These are phyloP conservation scores for Didymella segeticola DNA, from an alignment of 2,329 filamentous ascomycete species.

Conservation along the genomic window DNA sequence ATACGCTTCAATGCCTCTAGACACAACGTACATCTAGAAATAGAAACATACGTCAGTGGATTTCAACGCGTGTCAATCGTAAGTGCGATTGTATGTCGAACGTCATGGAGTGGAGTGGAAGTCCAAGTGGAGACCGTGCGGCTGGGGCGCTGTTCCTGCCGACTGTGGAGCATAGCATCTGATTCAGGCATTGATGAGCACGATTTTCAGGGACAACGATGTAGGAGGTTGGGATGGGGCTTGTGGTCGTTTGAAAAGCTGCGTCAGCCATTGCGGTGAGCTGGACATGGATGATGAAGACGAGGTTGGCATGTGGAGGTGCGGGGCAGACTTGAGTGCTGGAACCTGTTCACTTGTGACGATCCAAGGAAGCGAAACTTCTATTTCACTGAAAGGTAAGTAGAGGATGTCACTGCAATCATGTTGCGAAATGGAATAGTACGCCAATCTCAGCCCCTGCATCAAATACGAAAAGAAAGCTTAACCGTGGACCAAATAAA, in stretches of 20 bases:
- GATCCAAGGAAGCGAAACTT: not conserved
- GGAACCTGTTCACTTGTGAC: slow-evolving; percentile 4
- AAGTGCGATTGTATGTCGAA: not conserved
- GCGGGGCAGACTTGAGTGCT: slow-evolving; percentile 6
- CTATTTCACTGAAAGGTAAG: not conserved
- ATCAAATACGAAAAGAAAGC: slow-evolving; percentile 3
- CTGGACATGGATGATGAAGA: not conserved
- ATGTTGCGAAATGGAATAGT: not conserved
- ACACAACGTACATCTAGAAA: slow-evolving; percentile 7
- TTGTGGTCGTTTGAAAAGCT: not conserved
- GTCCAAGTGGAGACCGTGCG: slow-evolving; percentile 15
- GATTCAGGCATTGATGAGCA: slow-evolving; percentile 19
- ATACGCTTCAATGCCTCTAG: slow-evolving; percentile 3
- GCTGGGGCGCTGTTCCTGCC: slow-evolving; percentile 18
- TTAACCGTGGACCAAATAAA: slow-evolving; percentile 1
- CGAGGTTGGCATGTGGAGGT: slow-evolving; percentile 11
- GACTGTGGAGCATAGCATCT: slow-evolving; percentile 15
- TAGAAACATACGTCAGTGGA: slow-evolving; percentile 15
- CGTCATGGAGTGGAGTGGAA: slow-evolving; percentile 18
- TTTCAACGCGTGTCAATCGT: slow-evolving; percentile 14
- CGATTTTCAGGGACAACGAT: slow-evolving; percentile 11
- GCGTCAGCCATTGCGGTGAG: slow-evolving; percentile 7
- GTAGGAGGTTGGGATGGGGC: slow-evolving; percentile 12
- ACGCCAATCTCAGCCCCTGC: not conserved
- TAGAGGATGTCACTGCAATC: not conserved